A percentile compares a stretch with the other conserved stretches of the same genome.
Evolutionary conservation across 768 basidiomycete species (phyloP).

Genomic region (Ramaria sp.): DNA sequence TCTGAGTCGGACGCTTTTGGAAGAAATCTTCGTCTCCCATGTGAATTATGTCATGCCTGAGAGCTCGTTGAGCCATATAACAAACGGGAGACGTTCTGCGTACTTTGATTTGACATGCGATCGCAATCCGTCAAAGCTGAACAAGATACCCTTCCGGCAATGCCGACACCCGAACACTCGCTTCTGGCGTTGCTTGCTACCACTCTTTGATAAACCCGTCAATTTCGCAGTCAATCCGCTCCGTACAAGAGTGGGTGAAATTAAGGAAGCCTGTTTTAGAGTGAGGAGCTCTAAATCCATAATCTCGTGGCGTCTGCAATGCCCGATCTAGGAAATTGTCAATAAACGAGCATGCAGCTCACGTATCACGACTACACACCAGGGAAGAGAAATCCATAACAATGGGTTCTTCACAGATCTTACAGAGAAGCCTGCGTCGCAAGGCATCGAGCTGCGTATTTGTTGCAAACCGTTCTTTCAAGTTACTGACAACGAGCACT

Average conservation of each 20-base stretch:
- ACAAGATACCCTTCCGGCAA: conserved; percentile 27
- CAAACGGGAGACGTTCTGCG: conserved; percentile 1
- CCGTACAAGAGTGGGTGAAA: conserved; percentile 14
- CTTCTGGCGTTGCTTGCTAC: conserved; percentile 21
- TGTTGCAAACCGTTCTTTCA: conserved; percentile 21
- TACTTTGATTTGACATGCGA: conserved; percentile 58
- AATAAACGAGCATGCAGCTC: neutral
- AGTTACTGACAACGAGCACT: conserved; percentile 22
- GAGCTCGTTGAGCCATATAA: neutral
- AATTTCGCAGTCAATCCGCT: conserved; percentile 16
- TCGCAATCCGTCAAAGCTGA: conserved; percentile 44
- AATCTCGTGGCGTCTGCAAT: conserved; percentile 50
- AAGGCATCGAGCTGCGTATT: conserved; percentile 15
- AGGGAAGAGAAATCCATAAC: conserved; percentile 36
- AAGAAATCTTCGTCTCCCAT: conserved; percentile 49
- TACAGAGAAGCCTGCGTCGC: conserved; percentile 31
- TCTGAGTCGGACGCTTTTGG: neutral
- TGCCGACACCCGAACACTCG: conserved; percentile 43
- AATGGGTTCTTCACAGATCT: conserved; percentile 37
- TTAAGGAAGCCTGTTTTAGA: conserved; percentile 8
- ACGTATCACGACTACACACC: conserved; percentile 22
- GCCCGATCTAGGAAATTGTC: conserved; percentile 34
- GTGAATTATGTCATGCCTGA: conserved; percentile 11
- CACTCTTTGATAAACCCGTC: conserved; percentile 12
- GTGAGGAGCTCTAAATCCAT: conserved; percentile 31